phyloP scores from a whole-genome alignment of 2,329 filamentous ascomycete genomes.

The Fusarium concolor region DNA sequence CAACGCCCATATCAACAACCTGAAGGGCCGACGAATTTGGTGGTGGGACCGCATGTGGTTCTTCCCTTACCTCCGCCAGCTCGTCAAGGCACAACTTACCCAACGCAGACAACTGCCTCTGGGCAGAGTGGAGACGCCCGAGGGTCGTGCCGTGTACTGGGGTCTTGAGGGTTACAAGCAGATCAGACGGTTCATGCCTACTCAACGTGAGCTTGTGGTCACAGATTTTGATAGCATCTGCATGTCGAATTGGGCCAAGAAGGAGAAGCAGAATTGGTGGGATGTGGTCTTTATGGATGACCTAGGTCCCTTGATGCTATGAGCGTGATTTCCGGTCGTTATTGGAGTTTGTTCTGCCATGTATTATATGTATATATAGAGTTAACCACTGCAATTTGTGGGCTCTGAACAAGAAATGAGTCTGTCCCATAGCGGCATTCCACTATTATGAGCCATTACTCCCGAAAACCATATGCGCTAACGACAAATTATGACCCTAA shows the following conservation, averaged over 20 bases:
- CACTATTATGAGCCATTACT: background rate
- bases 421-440: background rate
- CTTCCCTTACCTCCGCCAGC: slow-evolving; percentile 34
- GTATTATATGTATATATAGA: background rate
- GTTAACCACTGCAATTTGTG: background rate
- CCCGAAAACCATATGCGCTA: too few species aligned
- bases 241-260: slow-evolving; percentile 19
- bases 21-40: slow-evolving; percentile 26
- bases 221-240: slow-evolving; percentile 13
- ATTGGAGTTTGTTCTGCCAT: background rate
- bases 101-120: slow-evolving; percentile 20
- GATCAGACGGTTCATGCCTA: slow-evolving; percentile 23
- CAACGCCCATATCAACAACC: slow-evolving; percentile 37
- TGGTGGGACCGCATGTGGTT: slow-evolving; percentile 43
- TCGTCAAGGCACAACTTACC: slow-evolving; percentile 23
- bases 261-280: slow-evolving; percentile 30
- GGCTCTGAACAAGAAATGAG: background rate
- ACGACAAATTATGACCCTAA: too few species aligned
- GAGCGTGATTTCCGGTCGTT: slow-evolving; percentile 5
- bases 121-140: background rate
- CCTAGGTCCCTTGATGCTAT: slow-evolving; percentile 6
- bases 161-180: slow-evolving; percentile 23
- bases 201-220: background rate
- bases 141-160: slow-evolving; percentile 30
- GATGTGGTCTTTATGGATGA: slow-evolving; percentile 23